Base-by-base conservation (phyloP, 306 rosid species). In the peach (Prunus persica) region DNA sequence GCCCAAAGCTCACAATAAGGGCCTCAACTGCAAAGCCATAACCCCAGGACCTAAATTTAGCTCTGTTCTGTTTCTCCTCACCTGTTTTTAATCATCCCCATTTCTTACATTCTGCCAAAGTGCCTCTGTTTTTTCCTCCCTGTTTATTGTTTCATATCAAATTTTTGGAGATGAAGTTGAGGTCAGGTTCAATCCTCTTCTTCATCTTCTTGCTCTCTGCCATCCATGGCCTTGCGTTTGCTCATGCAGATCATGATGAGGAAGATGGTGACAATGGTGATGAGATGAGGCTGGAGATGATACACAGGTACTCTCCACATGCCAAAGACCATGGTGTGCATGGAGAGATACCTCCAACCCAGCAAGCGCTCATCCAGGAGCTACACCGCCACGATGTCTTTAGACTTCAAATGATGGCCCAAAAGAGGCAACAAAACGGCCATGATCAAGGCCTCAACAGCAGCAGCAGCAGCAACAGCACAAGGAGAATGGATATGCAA, bases 231-330 rank as follows among this genome's bases (percentile, higher is more conserved):
- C 18, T 63, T 51, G 45, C 45, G 19, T 69, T 64, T 11, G 54
- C 15, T 63, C 72, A 73, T 12, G 25, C 46, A 27, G 11, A 38
- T 18, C 38, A 45, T 18, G 3, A 15, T 24, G 57, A 46, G 8
- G 54, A 11, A 13, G 18, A 8, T 10, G 27, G 3, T 19, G 61
- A 16, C 9, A 8, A 28, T 8, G 27, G 22, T 5, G 55, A 34
- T 0, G n/a, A 20, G 5, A 12, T 84, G 81, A 85, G 64, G 49
- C 15, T 92, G 51, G 91, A 89, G 71, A 62, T 92, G 3, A 74
- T 92, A 16, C 93, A 89, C 79, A 64, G 89, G 24, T 73, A 87
- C 72, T 74, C 86, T 43, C 64, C 85, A 0, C 80, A 82, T 2
- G 11, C 79, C 14, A 3, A 11, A 12, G 77, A 22, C 1, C 10